Conservation (phyloP, 2,329 filamentous ascomycete species). For the Penicillium griseofulvum region DNA sequence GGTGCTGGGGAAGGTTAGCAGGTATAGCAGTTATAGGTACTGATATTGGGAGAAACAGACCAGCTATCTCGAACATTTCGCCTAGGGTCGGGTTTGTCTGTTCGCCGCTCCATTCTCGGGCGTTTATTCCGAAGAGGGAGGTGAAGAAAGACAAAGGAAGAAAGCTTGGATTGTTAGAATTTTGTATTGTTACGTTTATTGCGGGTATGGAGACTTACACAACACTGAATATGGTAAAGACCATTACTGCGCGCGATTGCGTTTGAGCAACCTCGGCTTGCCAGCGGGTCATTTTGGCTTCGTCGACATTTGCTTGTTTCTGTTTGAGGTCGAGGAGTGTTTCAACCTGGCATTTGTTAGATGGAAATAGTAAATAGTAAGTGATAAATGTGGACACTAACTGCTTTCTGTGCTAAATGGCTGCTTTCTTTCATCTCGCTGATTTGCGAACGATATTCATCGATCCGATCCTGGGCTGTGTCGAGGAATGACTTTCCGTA, state of each 20-base stretch:
- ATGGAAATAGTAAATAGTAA: background rate
- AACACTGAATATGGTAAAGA: slow-evolving; percentile 60
- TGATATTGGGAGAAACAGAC: slow-evolving; percentile 12
- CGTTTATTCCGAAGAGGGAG: slow-evolving; percentile 65
- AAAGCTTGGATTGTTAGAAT: slow-evolving; percentile 40
- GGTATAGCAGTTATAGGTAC: too few species aligned
- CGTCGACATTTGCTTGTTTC: slow-evolving; percentile 64
- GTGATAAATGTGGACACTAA: slow-evolving; percentile 25
- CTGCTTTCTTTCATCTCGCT: slow-evolving; percentile 60
- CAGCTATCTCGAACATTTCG: slow-evolving; percentile 30
- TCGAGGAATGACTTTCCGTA: slow-evolving; percentile 52
- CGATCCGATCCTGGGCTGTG: slow-evolving; percentile 53
- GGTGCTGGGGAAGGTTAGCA: slow-evolving; percentile 17
- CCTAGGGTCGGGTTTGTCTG: slow-evolving; percentile 37
- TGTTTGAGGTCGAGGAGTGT: slow-evolving; percentile 67
- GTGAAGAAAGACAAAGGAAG: slow-evolving; percentile 65
- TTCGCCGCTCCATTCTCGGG: slow-evolving; percentile 57
- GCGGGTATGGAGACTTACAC: slow-evolving; percentile 39
- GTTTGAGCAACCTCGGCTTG: slow-evolving; percentile 62
- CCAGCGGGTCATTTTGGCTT: slow-evolving; percentile 61
- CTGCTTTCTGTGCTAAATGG: slow-evolving; percentile 57
- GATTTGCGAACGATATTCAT: slow-evolving; percentile 55
- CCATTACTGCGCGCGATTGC: slow-evolving; percentile 62
- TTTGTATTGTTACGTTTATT: accelerated
- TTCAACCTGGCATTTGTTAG: slow-evolving; percentile 49